Base-by-base conservation (phyloP, 768 basidiomycete species). In the Boletellus emodensis region DNA sequence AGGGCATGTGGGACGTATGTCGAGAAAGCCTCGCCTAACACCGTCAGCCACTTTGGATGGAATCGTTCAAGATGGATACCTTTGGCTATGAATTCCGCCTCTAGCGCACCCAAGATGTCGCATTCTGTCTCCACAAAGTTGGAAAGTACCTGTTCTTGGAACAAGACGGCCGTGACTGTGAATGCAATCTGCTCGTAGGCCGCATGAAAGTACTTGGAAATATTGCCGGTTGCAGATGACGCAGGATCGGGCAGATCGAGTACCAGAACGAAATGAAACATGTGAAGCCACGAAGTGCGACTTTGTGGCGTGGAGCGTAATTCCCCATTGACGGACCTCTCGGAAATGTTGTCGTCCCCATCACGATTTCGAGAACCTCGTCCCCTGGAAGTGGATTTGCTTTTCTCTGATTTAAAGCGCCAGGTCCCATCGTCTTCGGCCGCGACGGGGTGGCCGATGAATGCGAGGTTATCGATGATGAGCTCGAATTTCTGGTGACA, bases 401-500 rank as follows among this genome's bases (percentile, higher is more conserved):
- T 56, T 55, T 78, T 82, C 59, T 87, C 85, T n/a, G 74, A 72
- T 61, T 78, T 82, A 65, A 90, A 90, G 36, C 74, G 73, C 92
- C 94, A 94, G 13, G 63, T 73, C 1, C 86, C 89, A 57, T 86
- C 84, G 26, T 73, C 61, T 46, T 89, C 86, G 11, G 80, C 81
- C 62, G 87, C 89, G 3, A 97, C 93, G 2, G 95, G 96, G 66
- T 98, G 94, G 0, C 96, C 96, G 39, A 97, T 77, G 66, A 97
- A 98, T 6, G 84, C 90, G 22, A 98, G 76, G 59, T 94, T 86
- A 63, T 98, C 94, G 22, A 96, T 86, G 36, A 90, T 70, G 28
- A 99, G 79, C 65, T 95, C 93, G 63, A 96, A 97, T 61, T 91
- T 91, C 66, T 92, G 90, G 68, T 99, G 92, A 60, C 93, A 96